phyloP scores from a whole-genome alignment of 1,139 yeast genomes.

The Lodderomyces elongisporus region DNA sequence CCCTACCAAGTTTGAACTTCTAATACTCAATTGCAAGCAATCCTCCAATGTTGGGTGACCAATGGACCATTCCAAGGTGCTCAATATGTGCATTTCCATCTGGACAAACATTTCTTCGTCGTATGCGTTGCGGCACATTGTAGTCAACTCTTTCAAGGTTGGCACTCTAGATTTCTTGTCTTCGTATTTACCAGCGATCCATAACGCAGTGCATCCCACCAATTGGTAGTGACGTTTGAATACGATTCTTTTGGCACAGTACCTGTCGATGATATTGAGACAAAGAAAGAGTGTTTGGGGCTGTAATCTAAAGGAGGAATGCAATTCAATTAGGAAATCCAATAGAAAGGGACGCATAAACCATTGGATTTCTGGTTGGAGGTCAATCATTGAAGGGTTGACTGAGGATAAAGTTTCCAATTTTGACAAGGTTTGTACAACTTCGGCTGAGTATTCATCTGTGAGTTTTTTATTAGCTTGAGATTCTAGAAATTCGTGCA shows the following conservation, averaged over 20 bases:
- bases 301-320: slow-evolving; percentile 67
- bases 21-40: slow-evolving; percentile 51
- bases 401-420: slow-evolving; percentile 29
- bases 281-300: slow-evolving; percentile 79
- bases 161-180: slow-evolving; percentile 85
- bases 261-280: slow-evolving; percentile 79
- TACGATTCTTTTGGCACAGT: slow-evolving; percentile 88
- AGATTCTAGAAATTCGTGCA: slow-evolving; percentile 45
- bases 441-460: slow-evolving; percentile 37
- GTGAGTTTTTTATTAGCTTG: slow-evolving; percentile 38
- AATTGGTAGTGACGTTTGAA: slow-evolving; percentile 88
- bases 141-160: slow-evolving; percentile 66
- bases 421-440: slow-evolving; percentile 22
- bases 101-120: slow-evolving; percentile 88
- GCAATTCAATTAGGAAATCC: slow-evolving; percentile 80
- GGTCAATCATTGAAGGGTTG: slow-evolving; percentile 70
- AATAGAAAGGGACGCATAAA: slow-evolving; percentile 84
- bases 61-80: slow-evolving; percentile 79
- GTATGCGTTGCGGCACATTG: slow-evolving; percentile 80
- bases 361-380: slow-evolving; percentile 93
- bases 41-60: slow-evolving; percentile 62
- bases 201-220: slow-evolving; percentile 87
- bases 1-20: slow-evolving; percentile 16
- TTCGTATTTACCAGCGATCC: slow-evolving; percentile 93
- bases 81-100: slow-evolving; percentile 88